These are phyloP conservation scores for Begonia fuchsioides DNA, from an alignment of 306 rosid species.

Conservation along the genomic window DNA sequence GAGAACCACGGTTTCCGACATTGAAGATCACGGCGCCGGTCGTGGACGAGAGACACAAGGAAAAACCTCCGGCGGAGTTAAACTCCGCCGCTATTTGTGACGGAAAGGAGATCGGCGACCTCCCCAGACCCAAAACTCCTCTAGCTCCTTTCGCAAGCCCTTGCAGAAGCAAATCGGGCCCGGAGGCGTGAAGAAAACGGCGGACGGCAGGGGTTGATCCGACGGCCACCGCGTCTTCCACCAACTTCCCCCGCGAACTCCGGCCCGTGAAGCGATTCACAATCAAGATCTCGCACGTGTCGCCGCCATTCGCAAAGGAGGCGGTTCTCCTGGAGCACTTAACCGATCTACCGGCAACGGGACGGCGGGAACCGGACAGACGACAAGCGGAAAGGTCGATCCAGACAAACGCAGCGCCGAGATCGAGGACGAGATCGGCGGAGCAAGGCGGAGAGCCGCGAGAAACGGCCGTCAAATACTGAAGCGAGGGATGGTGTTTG, in stretches of 20 bases:
- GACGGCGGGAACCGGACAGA: slow-evolving; percentile 14
- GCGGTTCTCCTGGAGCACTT: slow-evolving; percentile 33
- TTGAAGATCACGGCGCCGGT: slow-evolving; percentile 32
- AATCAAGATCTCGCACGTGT: slow-evolving; percentile 16
- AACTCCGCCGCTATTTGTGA: slow-evolving; percentile 43
- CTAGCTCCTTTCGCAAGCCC: slow-evolving; percentile 33
- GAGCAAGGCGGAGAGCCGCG: slow-evolving; percentile 28
- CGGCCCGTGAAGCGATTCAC: slow-evolving; percentile 25
- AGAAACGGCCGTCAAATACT: slow-evolving; percentile 34
- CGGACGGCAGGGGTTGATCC: slow-evolving; percentile 10
- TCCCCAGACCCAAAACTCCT: slow-evolving; percentile 59
- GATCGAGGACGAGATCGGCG: slow-evolving; percentile 38
- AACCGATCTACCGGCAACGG: slow-evolving; percentile 33
- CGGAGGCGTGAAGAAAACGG: slow-evolving; percentile 26
- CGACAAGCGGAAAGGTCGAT: slow-evolving; percentile 17
- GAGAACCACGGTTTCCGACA: slow-evolving; percentile 4
- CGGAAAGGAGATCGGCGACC: slow-evolving; percentile 29
- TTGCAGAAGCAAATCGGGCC: slow-evolving; percentile 23
- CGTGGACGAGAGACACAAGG: slow-evolving; percentile 46
- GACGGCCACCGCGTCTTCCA: slow-evolving; percentile 23
- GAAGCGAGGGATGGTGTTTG: slow-evolving; percentile 36
- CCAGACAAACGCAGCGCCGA: slow-evolving; percentile 41
- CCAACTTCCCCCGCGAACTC: slow-evolving; percentile 22
- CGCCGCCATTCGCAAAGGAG: slow-evolving; percentile 2
- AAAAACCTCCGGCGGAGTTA: slow-evolving; percentile 21